Conservation (phyloP, 345 rosid species). For the Salix exigua region DNA sequence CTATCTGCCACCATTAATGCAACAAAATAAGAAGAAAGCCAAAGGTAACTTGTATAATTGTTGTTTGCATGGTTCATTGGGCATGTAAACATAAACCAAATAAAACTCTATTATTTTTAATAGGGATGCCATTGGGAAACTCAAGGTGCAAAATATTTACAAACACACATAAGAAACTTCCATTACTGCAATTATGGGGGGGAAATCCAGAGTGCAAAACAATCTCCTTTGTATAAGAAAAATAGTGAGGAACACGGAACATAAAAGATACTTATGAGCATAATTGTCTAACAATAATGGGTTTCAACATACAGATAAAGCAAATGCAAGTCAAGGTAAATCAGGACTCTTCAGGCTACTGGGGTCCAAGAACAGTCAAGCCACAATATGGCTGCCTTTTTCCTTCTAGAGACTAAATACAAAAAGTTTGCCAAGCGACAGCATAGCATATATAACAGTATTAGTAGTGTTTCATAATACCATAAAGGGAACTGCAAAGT, state of each 20-base stretch:
- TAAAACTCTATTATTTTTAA: not conserved
- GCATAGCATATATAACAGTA: not conserved
- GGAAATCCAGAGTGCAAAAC: not conserved
- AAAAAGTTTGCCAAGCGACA: conserved; percentile 3
- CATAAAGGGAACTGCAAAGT: not conserved
- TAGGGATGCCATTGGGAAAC: not conserved
- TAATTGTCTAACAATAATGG: not conserved
- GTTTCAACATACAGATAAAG: not conserved
- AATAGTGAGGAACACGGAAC: not conserved
- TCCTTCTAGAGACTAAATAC: not conserved
- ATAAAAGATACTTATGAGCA: not conserved
- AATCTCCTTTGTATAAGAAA: not conserved
- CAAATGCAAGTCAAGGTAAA: not conserved
- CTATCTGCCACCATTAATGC: conserved; percentile 41
- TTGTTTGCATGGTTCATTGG: not conserved
- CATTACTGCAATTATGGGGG: not conserved
- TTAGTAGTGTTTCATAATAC: not conserved
- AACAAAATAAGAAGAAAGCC: not conserved
- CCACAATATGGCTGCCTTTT: not conserved
- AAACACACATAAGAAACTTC: not conserved
- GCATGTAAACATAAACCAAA: not conserved
- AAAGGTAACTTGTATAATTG: not conserved
- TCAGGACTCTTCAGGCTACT: not conserved
- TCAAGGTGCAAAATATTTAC: not conserved
- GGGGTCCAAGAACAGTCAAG: not conserved